phyloP scores from a whole-genome alignment of 176 grass and related monocot genomes.

The Lolium perenne region DNA sequence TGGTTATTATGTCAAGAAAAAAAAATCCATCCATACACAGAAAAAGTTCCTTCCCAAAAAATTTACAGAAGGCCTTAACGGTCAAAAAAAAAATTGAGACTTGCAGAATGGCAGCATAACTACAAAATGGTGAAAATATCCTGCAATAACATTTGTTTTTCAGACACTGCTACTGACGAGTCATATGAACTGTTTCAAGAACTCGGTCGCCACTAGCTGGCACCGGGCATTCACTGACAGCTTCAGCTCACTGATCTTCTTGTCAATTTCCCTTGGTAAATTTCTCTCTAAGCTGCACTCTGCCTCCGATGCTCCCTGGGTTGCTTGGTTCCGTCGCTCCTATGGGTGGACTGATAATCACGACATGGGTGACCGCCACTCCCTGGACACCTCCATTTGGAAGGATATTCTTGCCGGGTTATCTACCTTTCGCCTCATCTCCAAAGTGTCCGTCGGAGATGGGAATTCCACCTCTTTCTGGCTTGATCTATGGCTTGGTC shows the following conservation, averaged over 20 bases:
- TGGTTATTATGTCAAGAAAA: not conserved
- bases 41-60: not conserved
- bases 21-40: not conserved
- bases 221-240: constrained; percentile 49
- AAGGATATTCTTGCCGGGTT: too few species aligned
- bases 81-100: not conserved
- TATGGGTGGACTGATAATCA: too few species aligned
- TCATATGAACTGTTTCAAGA: constrained; percentile 98
- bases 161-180: not conserved
- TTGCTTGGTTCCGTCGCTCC: too few species aligned
- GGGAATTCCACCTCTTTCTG: too few species aligned
- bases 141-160: not conserved
- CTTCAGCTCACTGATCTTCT: not conserved
- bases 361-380: too few species aligned
- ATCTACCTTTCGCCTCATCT: too few species aligned
- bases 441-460: too few species aligned
- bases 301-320: too few species aligned
- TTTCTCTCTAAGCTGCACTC: too few species aligned
- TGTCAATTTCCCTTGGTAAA: too few species aligned
- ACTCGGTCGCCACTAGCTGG: constrained; percentile 87
- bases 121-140: not conserved
- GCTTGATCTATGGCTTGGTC: too few species aligned
- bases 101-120: not conserved
- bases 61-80: constrained; percentile 2
- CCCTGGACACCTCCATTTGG: too few species aligned